Conservation (phyloP, 2,329 filamentous ascomycete species). For the Xylariales sp. region DNA sequence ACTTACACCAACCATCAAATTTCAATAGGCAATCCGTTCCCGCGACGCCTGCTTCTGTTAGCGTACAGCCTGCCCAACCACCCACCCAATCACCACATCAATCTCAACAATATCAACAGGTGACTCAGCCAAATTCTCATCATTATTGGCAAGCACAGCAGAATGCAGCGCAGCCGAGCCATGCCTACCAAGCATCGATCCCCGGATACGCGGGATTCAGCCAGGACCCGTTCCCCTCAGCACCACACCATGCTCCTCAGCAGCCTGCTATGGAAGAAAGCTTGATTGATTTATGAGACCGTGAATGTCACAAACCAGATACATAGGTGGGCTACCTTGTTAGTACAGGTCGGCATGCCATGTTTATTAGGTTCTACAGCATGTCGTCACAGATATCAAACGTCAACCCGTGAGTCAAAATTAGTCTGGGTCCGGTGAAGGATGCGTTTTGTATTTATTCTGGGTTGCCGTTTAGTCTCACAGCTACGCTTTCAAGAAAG, state of each 20-base stretch:
- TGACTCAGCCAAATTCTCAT: slow-evolving; percentile 53
- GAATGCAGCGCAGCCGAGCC: slow-evolving; percentile 57
- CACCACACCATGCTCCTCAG: slow-evolving; percentile 70
- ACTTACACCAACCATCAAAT: slow-evolving; percentile 60
- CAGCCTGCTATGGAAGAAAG: slow-evolving; percentile 76
- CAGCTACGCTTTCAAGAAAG: not conserved
- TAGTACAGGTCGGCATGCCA: not conserved
- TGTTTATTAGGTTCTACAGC: slow-evolving; percentile 1
- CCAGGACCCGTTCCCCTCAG: slow-evolving; percentile 73
- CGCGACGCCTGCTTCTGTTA: slow-evolving; percentile 51
- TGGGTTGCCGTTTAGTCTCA: not conserved
- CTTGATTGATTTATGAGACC: slow-evolving; percentile 76
- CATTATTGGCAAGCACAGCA: slow-evolving; percentile 63
- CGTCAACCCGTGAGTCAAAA: not conserved
- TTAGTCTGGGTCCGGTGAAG: not conserved
- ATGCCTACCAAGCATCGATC: slow-evolving; percentile 49
- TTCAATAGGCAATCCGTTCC: slow-evolving; percentile 59
- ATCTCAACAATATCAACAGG: slow-evolving; percentile 51
- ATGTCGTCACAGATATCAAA: slow-evolving; percentile 15
- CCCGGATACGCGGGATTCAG: slow-evolving; percentile 62
- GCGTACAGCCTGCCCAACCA: slow-evolving; percentile 41
- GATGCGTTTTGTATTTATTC: slow-evolving; percentile 20
- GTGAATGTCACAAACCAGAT: not conserved
- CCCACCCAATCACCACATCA: slow-evolving; percentile 45
- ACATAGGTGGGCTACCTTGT: not conserved